Evolutionary conservation across 768 basidiomycete species (phyloP).

Genomic region (Suillus americanus): DNA sequence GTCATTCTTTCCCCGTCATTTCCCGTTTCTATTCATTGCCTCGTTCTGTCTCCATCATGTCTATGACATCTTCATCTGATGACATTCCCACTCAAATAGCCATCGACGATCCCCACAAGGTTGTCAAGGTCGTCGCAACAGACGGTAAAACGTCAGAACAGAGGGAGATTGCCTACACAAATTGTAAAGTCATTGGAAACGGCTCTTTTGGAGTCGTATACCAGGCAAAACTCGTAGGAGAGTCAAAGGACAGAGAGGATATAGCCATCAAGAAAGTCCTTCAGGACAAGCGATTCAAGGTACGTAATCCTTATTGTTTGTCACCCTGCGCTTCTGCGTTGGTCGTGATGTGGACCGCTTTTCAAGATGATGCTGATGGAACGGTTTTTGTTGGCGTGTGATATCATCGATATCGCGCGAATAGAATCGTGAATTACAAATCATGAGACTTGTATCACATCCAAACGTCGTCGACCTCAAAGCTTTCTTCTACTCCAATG

Average conservation of each 20-base stretch:
- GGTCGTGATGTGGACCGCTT: neutral
- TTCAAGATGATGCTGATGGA: constrained; percentile 15
- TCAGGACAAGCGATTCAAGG: constrained; percentile 99
- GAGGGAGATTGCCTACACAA: constrained; percentile 89
- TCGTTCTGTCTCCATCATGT: constrained; percentile 25
- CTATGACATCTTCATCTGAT: constrained; percentile 29
- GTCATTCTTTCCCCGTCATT: constrained; percentile 19
- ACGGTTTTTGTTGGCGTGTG: neutral
- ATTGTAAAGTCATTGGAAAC: constrained; percentile 98
- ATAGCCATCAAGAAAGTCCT: constrained; percentile 99
- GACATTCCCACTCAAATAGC: constrained; percentile 41
- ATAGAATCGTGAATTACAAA: constrained; percentile 98
- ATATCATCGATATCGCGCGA: constrained; percentile 3
- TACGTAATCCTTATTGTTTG: constrained; percentile 36
- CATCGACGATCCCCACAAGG: constrained; percentile 95
- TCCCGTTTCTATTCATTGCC: constrained; percentile 37
- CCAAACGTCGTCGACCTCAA: constrained; percentile 98
- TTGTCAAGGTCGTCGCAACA: constrained; percentile 92
- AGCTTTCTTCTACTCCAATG: constrained; percentile 99
- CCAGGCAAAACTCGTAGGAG: constrained; percentile 82
- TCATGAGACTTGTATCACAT: constrained; percentile 95
- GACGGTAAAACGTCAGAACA: constrained; percentile 93
- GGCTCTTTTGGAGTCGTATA: constrained; percentile 99
- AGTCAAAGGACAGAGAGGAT: constrained; percentile 65
- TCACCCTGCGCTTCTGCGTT: neutral